Base-by-base conservation (phyloP, 2,329 filamentous ascomycete genomes). In the Aspergillus pseudoviridinutans region DNA sequence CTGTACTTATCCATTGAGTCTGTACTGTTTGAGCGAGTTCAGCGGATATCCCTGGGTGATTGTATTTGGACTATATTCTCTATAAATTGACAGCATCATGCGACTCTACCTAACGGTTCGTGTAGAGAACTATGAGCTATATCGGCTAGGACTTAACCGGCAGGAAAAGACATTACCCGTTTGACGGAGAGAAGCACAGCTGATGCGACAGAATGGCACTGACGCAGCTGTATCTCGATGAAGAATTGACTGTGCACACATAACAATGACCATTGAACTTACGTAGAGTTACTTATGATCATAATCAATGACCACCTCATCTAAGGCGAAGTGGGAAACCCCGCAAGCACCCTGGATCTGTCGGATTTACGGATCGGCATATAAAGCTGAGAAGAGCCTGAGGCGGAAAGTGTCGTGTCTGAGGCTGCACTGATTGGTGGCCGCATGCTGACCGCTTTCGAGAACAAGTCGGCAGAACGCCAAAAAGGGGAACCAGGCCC, bases 1-100 rank as follows among this genome's bases (percentile, higher is more conserved):
- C 41, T 55, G 46, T 58, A 24, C 54, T 49, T 59, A 46, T 44
- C 56, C 50, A 42, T 27, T 51, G 29, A 17, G 47, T 58, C 24
- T 50, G 47, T 59, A 50, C 49, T 60, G 49, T 57, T 61, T 64
- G 57, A 66, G 63, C 60, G 63, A 59, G 27, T 60, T 64, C 57
- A 65, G 63, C 63, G 62, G 64, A 66, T 66, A 66, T 66, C 62
- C 63, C 57, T 49, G 56, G 52, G 49, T 55, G 56, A 58, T 59
- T 25, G 41, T 28, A 20, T 51, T 51, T 49, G 38, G 47, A 47
- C n/a, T 53, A 46, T 42, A 51, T 54, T 27, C 42, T 55, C 28
- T 47, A 55, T 54, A 54, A 51, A 44, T 50, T 44, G 52, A 51
- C 47, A 51, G 29, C 32, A 32, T 6, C 32, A 17, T 17, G 14